Conservation (phyloP, 192 early-diverging fungal genomes). For the Coemansia sp. region DNA sequence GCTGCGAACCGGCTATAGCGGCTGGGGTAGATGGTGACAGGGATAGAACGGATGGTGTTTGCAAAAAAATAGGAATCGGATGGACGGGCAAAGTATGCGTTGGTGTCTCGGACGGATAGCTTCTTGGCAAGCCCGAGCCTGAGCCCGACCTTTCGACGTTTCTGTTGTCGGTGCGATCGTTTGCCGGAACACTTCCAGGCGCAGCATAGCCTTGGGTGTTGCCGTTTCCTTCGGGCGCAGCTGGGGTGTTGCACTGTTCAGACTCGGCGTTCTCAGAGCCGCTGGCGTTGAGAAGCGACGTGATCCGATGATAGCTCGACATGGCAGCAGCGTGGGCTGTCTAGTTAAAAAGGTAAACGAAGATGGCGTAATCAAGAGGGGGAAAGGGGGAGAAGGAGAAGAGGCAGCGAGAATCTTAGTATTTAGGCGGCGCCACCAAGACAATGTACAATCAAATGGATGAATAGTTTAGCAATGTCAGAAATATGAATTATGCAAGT, state of each 20-base stretch:
- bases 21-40: background rate
- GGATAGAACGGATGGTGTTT: background rate
- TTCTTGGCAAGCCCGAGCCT: background rate
- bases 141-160: background rate
- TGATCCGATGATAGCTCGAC: slow-evolving; percentile 25
- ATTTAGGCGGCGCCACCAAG: no score
- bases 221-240: background rate
- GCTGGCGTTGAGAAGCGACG: slow-evolving; percentile 22
- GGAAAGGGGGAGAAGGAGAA: background rate
- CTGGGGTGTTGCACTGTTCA: background rate
- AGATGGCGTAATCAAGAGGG: background rate
- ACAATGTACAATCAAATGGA: no score
- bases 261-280: background rate
- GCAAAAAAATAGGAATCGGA: background rate
- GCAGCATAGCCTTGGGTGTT: background rate
- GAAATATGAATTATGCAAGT: no score
- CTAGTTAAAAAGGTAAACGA: background rate
- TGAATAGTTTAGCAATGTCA: no score
- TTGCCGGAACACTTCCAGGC: background rate
- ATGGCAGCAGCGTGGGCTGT: slow-evolving; percentile 4
- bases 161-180: background rate
- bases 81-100: background rate
- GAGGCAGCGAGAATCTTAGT: background rate
- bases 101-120: background rate
- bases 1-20: background rate